Evolutionary conservation across 2,329 filamentous ascomycete genomes (phyloP), one percentile per base, ranked within the genome.

Genomic region (Exophiala sp.): DNA sequence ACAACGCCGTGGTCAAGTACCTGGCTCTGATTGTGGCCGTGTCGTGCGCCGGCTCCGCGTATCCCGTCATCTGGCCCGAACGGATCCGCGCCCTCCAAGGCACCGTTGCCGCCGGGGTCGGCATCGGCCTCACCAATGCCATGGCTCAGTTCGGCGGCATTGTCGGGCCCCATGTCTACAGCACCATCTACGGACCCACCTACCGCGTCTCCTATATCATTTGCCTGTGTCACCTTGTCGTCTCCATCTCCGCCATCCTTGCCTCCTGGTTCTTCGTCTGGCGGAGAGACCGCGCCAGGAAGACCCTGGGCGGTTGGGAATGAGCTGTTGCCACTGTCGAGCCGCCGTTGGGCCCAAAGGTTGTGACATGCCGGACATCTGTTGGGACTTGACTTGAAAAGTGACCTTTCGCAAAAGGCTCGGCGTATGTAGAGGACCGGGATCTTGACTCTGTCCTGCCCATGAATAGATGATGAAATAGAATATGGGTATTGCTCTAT

Each of bases 21-120:
- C 34, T 56, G 4, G 45, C 50, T 2, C 42, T 56, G 24, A 56
- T 52, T 23, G 50, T 56, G 11, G 53, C 53, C 22, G 48, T 51
- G 8, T 55, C 52, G 60, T 70, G 67, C 44, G 65, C 68, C 1
- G 67, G 68, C 2, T 71, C 67, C 3, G 68, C 68, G 4, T 72
- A 70, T 49, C 69, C 69, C 0, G 66, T 71, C 34, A 72, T 72
- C 55, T 72, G 69, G 69, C 69, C 68, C 6, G 70, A 72, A 53
- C 65, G 69, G 1, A 72, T 72, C 45, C 64, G 69, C 18, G 69
- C 63, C 0, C 61, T 70, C 8, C 63, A 71, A 21, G 68, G 69
- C 11, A 71, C 70, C 1, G 64, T 68, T 2, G 66, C 68, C 1
- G 63, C 69, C 0, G 69, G 69, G 1, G 55, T 72, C 6, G 69